These are phyloP conservation scores for Xylaria sp. DNA, from an alignment of 2,329 filamentous ascomycete species.

Conservation along the genomic window DNA sequence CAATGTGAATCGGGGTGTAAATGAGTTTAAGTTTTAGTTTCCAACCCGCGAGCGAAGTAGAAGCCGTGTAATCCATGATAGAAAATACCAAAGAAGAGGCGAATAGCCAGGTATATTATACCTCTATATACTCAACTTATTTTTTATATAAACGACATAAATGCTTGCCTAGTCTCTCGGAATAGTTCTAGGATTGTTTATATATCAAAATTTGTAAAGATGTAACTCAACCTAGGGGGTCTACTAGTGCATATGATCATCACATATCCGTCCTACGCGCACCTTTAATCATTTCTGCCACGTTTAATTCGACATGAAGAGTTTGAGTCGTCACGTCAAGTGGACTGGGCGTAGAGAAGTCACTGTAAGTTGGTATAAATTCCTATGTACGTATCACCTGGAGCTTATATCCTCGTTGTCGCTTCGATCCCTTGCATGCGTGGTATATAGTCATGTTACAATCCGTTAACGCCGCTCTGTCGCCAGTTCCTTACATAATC, in stretches of 20 bases:
- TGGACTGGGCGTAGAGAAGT: neutral
- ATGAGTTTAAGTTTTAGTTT: neutral
- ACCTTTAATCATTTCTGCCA: neutral
- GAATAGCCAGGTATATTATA: neutral
- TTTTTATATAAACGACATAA: too few relatives aligned
- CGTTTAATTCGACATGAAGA: neutral
- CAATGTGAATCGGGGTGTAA: neutral
- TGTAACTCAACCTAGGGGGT: too few relatives aligned
- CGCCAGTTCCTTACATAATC: neutral
- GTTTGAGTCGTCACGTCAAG: neutral
- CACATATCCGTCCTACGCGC: too few relatives aligned
- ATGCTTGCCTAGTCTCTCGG: too few relatives aligned
- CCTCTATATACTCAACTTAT: too few relatives aligned
- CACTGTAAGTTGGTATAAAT: neutral
- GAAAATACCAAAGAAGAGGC: neutral
- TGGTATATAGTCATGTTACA: constrained; percentile 17
- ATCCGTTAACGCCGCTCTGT: constrained; percentile 23
- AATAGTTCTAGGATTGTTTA: too few relatives aligned
- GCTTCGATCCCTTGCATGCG: constrained; percentile 8
- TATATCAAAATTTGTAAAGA: too few relatives aligned
- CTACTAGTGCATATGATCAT: too few relatives aligned
- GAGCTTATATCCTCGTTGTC: neutral
- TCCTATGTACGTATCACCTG: neutral
- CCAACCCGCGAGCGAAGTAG: neutral
- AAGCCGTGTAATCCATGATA: neutral